These are phyloP conservation scores for baker's yeast (Saccharomyces cerevisiae) DNA, from an alignment of 805 yeast genomes.

Conservation along the genomic window DNA sequence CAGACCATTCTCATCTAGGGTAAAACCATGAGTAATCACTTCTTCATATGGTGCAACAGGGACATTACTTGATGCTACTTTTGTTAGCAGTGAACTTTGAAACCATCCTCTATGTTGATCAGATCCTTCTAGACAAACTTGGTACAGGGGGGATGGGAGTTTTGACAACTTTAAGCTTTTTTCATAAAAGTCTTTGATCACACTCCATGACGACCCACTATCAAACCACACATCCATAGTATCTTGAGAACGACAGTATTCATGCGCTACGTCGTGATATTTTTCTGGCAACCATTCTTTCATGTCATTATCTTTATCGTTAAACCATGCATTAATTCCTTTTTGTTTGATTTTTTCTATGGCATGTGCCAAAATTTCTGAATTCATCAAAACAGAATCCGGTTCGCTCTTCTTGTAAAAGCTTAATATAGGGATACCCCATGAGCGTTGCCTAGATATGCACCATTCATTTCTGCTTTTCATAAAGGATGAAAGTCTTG, in stretches of 20 bases:
- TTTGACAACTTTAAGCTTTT: slow-evolving; percentile 27
- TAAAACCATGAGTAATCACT: slow-evolving; percentile 89
- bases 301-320: slow-evolving; percentile 37
- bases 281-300: slow-evolving; percentile 62
- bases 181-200: slow-evolving; percentile 29
- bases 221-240: slow-evolving; percentile 99
- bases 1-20: slow-evolving; percentile 72
- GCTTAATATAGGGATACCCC: slow-evolving; percentile 98
- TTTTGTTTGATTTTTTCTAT: slow-evolving; percentile 45
- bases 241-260: slow-evolving; percentile 63
- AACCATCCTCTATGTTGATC: slow-evolving; percentile 99
- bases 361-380: slow-evolving; percentile 47
- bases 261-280: slow-evolving; percentile 34
- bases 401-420: slow-evolving; percentile 48
- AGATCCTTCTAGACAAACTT: slow-evolving; percentile 90
- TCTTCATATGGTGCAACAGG: slow-evolving; percentile 57
- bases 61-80: slow-evolving; percentile 40
- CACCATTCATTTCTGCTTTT: slow-evolving; percentile 90
- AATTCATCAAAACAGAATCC: slow-evolving; percentile 56
- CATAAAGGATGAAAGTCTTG: slow-evolving; percentile 65
- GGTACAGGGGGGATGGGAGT: slow-evolving; percentile 51
- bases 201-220: slow-evolving; percentile 85
- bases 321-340: slow-evolving; percentile 83
- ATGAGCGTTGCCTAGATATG: slow-evolving; percentile 86
- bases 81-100: slow-evolving; percentile 83